A percentile compares a stretch with the other conserved stretches of the same genome.
Evolutionary conservation across 495 filamentous ascomycete genomes (phyloP).

Genomic region (Lineolata rhizophorae): DNA sequence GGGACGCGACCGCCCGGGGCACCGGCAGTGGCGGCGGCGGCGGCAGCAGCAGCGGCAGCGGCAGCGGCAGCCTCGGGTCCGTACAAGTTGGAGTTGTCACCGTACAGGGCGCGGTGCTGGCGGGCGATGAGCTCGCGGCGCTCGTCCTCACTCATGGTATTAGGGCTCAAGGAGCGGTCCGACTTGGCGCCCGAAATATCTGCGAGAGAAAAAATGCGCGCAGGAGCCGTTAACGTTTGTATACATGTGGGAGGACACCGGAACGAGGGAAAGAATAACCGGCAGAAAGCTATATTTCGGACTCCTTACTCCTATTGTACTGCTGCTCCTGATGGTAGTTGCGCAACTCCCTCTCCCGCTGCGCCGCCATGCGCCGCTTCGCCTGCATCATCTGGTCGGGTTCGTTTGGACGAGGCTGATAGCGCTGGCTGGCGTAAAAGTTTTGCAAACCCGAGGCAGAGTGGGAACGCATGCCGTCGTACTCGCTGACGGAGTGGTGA

Average conservation of each 20-base stretch:
- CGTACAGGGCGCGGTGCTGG: constrained; percentile 82
- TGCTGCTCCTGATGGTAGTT: constrained; percentile 99
- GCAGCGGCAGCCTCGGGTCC: constrained; percentile 39
- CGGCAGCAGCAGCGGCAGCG: constrained; percentile 35
- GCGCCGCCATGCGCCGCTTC: constrained; percentile 94
- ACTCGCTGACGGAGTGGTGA: constrained; percentile 76
- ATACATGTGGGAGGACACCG: too few species aligned
- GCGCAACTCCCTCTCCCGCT: constrained; percentile 94
- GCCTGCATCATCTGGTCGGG: constrained; percentile 97
- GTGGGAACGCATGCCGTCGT: constrained; percentile 50
- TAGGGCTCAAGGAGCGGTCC: constrained; percentile 81
- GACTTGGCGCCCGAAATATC: constrained; percentile 63
- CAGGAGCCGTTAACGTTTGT: constrained; percentile 38
- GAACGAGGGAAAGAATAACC: not conserved
- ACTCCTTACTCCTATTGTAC: constrained; percentile 81
- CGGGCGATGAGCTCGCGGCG: constrained; percentile 89
- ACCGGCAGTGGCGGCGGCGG: constrained; percentile 35
- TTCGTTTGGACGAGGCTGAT: constrained; percentile 80
- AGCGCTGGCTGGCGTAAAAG: constrained; percentile 85
- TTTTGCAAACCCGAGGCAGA: constrained; percentile 68
- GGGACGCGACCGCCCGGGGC: constrained; percentile 33
- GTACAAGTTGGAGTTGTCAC: constrained; percentile 43
- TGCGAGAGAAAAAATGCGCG: constrained; percentile 33
- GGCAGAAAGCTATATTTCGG: not conserved
- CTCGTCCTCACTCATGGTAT: constrained; percentile 75